phyloP scores from a whole-genome alignment of 768 basidiomycete species.

The Trichaptum fuscoviolaceum region DNA sequence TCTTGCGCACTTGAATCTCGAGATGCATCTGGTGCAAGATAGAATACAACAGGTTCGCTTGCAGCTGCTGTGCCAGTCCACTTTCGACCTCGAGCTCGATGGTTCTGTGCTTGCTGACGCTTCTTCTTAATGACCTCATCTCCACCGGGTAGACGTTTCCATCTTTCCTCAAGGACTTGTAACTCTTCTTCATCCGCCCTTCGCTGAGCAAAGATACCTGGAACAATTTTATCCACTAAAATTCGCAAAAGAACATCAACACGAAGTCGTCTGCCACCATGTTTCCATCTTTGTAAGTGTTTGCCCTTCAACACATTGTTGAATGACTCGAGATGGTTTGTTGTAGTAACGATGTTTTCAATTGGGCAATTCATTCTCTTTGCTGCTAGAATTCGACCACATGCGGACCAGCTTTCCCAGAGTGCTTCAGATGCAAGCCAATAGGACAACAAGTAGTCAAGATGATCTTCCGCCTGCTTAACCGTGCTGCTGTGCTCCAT shows the following conservation, averaged over 20 bases:
- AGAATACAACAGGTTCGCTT: background rate
- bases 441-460: constrained; percentile 19
- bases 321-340: constrained; percentile 37
- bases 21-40: background rate
- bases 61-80: background rate
- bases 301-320: constrained; percentile 30
- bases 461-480: constrained; percentile 13
- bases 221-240: constrained; percentile 18
- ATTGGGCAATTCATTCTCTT: constrained; percentile 15
- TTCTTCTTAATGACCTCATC: no score
- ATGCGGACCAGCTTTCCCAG: constrained; percentile 30
- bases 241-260: constrained; percentile 23
- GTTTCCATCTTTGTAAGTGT: constrained; percentile 23
- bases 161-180: background rate
- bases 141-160: background rate
- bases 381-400: constrained; percentile 23
- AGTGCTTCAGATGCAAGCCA: constrained; percentile 23
- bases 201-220: constrained; percentile 15
- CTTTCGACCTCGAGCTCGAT: no score
- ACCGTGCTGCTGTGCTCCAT: background rate
- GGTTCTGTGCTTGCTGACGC: no score
- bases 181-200: background rate
- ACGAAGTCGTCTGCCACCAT: constrained; percentile 25
- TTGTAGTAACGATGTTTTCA: constrained; percentile 30
- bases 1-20: background rate